phyloP scores from a whole-genome alignment of 164 flowering plant species.

The Cinnamomum chago region DNA sequence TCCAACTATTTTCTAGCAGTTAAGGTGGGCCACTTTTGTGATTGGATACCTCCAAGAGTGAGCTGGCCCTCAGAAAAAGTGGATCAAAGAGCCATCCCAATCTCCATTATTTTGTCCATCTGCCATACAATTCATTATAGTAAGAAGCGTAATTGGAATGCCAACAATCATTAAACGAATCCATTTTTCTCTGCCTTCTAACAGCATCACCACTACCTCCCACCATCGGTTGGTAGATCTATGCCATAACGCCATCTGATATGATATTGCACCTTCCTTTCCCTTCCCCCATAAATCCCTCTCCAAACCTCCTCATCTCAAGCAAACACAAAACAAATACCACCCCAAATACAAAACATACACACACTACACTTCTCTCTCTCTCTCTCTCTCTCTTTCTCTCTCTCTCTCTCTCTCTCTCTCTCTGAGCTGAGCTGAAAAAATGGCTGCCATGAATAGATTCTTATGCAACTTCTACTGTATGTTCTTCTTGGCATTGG shows the following conservation, averaged over 20 bases:
- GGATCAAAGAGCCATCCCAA: too few species aligned
- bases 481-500: not conserved
- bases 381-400: too few species aligned
- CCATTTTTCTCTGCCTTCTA: slow-evolving; percentile 11
- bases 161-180: too few species aligned
- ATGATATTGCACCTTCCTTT: not conserved
- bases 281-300: not conserved
- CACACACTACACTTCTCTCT: not conserved
- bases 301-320: not conserved
- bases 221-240: slow-evolving; percentile 8
- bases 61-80: too few species aligned
- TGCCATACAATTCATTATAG: too few species aligned
- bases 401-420: not conserved
- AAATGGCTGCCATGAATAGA: not conserved
- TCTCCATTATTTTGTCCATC: too few species aligned
- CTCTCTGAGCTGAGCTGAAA: too few species aligned
- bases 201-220: slow-evolving; percentile 23
- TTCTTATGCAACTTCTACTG: slow-evolving; percentile 2
- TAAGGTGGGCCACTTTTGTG: too few species aligned
- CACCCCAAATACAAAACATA: not conserved
- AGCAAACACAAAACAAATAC: not conserved
- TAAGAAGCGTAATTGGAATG: too few species aligned
- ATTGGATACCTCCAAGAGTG: too few species aligned
- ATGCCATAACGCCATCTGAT: not conserved
- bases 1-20: too few species aligned